phyloP scores from a whole-genome alignment of 2,329 filamentous ascomycete species.

The Penicillium sp. region DNA sequence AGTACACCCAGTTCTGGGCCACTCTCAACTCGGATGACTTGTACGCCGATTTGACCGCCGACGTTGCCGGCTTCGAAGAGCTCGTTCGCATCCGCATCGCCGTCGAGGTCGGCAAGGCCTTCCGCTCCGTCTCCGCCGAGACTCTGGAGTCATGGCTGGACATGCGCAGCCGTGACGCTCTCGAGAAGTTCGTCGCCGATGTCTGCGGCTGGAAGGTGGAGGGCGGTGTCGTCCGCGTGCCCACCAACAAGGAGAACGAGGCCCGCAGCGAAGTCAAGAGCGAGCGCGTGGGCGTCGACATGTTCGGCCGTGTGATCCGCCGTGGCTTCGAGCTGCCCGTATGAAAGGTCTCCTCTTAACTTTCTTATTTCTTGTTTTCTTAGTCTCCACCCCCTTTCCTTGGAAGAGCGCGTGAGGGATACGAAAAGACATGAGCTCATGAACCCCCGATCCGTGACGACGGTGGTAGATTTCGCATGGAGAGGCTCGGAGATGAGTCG shows the following conservation, averaged over 20 bases:
- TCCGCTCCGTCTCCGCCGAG: conserved; percentile 64
- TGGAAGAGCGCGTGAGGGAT: conserved; percentile 5
- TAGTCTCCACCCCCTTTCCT: conserved; percentile 14
- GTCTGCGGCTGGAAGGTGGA: conserved; percentile 84
- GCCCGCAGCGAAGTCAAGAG: conserved; percentile 91
- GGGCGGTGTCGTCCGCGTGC: conserved; percentile 61
- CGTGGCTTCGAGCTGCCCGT: conserved; percentile 80
- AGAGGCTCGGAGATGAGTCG: conserved; percentile 27
- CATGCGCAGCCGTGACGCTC: conserved; percentile 57
- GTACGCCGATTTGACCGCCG: conserved; percentile 90
- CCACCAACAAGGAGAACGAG: conserved; percentile 94
- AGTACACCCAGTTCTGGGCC: conserved; percentile 90
- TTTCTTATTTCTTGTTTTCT: conserved; percentile 12
- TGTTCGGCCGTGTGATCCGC: conserved; percentile 62
- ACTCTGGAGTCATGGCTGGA: conserved; percentile 73
- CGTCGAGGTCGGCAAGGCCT: conserved; percentile 74
- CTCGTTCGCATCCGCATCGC: conserved; percentile 86
- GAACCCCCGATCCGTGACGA: conserved; percentile 25
- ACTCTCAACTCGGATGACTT: conserved; percentile 90
- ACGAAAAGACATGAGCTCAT: conserved; percentile 26
- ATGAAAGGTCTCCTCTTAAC: conserved; percentile 33
- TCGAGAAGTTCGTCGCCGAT: conserved; percentile 74
- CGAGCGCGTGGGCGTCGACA: conserved; percentile 69
- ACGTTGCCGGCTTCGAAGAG: conserved; percentile 93
- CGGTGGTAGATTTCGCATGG: conserved; percentile 27